Evolutionary conservation across 2,329 filamentous ascomycete species (phyloP).

Genomic region (Simplicillium sp.): DNA sequence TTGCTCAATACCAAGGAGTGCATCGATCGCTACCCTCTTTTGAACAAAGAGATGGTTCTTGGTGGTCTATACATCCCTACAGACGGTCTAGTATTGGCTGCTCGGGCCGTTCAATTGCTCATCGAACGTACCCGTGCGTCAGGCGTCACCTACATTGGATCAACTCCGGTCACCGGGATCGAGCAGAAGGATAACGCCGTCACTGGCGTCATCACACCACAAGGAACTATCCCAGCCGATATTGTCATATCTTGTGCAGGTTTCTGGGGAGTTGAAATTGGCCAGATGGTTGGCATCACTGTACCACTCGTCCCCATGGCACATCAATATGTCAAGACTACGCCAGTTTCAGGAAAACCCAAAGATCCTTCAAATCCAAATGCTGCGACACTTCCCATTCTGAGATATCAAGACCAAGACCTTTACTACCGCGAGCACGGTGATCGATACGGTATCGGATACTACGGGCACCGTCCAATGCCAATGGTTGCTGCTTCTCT

Average conservation of each 20-base stretch:
- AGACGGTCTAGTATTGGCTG: conserved; percentile 52
- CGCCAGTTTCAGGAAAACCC: conserved; percentile 32
- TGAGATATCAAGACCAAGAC: conserved; percentile 54
- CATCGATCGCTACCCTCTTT: conserved; percentile 39
- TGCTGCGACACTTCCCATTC: conserved; percentile 45
- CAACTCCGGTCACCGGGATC: conserved; percentile 49
- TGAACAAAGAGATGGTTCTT: conserved; percentile 43
- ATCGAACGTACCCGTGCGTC: conserved; percentile 46
- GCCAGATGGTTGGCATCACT: conserved; percentile 47
- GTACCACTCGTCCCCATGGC: conserved; percentile 52
- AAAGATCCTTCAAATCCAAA: conserved; percentile 28
- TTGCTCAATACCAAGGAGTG: conserved; percentile 44
- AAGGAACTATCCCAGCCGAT: conserved; percentile 43
- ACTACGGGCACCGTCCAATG: conserved; percentile 54
- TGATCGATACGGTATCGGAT: conserved; percentile 53
- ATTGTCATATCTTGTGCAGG: conserved; percentile 54
- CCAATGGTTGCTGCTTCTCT: conserved; percentile 46
- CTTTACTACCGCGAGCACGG: conserved; percentile 58
- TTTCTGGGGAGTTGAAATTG: conserved; percentile 58
- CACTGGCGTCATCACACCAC: conserved; percentile 44
- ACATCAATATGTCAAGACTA: conserved; percentile 57
- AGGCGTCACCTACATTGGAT: conserved; percentile 48
- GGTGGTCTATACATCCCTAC: conserved; percentile 51
- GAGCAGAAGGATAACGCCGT: conserved; percentile 36
- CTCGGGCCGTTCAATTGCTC: conserved; percentile 50